Evolutionary conservation across 176 grass and related monocot genomes (phyloP).

Genomic region (Eremochloa ophiuroides): DNA sequence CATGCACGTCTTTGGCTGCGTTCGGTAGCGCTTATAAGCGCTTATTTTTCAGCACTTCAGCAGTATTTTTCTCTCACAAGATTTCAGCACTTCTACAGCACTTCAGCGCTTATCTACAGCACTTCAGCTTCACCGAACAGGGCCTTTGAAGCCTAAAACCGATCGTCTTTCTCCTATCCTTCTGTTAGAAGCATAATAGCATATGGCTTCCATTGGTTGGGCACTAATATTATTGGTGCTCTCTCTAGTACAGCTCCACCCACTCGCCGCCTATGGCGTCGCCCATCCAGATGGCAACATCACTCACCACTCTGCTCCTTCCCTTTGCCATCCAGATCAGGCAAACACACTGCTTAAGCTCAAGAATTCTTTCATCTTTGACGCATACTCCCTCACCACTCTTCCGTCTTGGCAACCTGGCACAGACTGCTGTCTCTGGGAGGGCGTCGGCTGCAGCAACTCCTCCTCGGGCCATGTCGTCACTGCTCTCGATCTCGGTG

Average conservation of each 20-base stretch:
- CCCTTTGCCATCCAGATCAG: slow-evolving; percentile 11
- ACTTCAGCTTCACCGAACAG: too few species aligned
- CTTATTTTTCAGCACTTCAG: too few species aligned
- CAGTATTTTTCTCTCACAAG: too few species aligned
- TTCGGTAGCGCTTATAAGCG: too few species aligned
- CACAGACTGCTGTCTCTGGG: slow-evolving; percentile 34
- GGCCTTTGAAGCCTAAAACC: background rate
- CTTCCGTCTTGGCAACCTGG: slow-evolving; percentile 22
- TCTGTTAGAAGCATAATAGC: too few species aligned
- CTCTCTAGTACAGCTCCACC: background rate
- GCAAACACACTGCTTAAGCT: slow-evolving; percentile 14
- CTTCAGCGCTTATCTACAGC: too few species aligned
- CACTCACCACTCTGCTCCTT: background rate
- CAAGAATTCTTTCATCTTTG: slow-evolving; percentile 13
- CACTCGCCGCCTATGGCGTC: background rate
- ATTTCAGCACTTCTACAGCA: too few species aligned
- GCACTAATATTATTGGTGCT: background rate
- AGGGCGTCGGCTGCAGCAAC: slow-evolving; percentile 14
- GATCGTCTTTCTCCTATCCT: background rate
- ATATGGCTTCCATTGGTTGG: slow-evolving; percentile 1
- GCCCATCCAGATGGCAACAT: background rate
- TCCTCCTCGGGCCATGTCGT: background rate
- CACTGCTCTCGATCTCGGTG: slow-evolving; percentile 16
- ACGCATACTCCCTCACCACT: background rate
- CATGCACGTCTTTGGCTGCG: background rate